Evolutionary conservation across 805 yeast genomes (phyloP).

Genomic region (Metschnikowia arizonensis): DNA sequence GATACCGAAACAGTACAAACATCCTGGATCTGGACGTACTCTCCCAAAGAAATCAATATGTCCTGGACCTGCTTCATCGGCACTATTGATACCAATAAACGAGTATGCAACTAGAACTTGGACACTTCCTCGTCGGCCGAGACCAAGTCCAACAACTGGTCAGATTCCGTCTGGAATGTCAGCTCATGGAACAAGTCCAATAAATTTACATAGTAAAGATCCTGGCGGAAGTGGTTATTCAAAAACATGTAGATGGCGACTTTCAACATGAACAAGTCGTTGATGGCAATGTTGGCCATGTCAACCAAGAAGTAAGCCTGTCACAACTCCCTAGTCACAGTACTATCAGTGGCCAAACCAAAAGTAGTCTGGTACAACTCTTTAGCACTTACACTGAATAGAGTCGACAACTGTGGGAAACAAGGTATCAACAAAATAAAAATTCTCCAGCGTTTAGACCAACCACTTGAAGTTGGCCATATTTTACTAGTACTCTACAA

Average conservation of each 20-base stretch:
- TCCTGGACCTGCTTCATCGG: conserved; percentile 79
- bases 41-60: conserved; percentile 90
- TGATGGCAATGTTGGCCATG: conserved; percentile 92
- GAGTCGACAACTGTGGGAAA: no score
- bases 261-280: conserved; percentile 95
- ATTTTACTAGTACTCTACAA: no score
- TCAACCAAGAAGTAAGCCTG: conserved; percentile 96
- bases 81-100: conserved; percentile 76
- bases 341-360: no score
- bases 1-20: conserved; percentile 95
- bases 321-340: conserved; percentile 82
- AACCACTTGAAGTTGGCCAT: no score
- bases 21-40: conserved; percentile 98
- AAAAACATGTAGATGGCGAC: conserved; percentile 86
- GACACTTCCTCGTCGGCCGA: conserved; percentile 93
- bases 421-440: no score
- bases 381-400: no score
- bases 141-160: conserved; percentile 90
- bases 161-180: conserved; percentile 95
- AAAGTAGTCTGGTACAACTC: no score
- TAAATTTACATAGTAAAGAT: conserved; percentile 80
- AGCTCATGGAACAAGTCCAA: conserved; percentile 95
- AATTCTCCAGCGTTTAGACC: no score
- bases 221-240: conserved; percentile 82
- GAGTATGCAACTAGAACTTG: conserved; percentile 87